Conservation (phyloP, 305 asterid genomes). For the Solanum aculeatissimum region DNA sequence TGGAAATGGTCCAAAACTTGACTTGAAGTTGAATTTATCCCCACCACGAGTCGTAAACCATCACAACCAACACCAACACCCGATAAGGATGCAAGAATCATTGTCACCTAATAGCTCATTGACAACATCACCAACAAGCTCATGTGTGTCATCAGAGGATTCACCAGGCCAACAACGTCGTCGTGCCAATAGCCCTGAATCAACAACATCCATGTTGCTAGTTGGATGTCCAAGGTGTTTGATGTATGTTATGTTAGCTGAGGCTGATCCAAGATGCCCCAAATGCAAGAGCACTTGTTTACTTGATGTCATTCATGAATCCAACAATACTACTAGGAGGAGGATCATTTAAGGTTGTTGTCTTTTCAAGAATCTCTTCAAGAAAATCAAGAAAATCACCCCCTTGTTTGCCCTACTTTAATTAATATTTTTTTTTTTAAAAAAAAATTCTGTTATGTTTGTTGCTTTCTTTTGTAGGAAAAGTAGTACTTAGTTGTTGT, state of each 20-base stretch:
- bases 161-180: conserved; percentile 6
- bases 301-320: conserved; percentile 20
- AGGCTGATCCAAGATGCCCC: conserved; percentile 36
- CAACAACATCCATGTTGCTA: conserved; percentile 28
- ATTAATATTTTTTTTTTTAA: neutral
- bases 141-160: conserved; percentile 40
- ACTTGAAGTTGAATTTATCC: conserved; percentile 28
- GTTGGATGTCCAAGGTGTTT: conserved; percentile 41
- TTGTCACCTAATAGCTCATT: conserved; percentile 21
- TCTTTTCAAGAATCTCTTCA: neutral
- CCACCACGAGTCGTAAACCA: conserved; percentile 24
- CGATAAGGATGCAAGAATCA: neutral
- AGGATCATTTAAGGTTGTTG: neutral
- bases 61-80: neutral
- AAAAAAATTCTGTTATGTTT: neutral
- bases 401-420: neutral
- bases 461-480: neutral
- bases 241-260: conserved; percentile 38
- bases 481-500: neutral
- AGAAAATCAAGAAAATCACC: too few relatives aligned
- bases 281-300: conserved; percentile 40
- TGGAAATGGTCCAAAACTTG: conserved; percentile 21
- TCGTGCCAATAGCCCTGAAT: conserved; percentile 29
- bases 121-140: conserved; percentile 27
- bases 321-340: neutral